These are phyloP conservation scores for Phytophthora uliginosa DNA, from an alignment of 352 stramenopile species.

Conservation along the genomic window DNA sequence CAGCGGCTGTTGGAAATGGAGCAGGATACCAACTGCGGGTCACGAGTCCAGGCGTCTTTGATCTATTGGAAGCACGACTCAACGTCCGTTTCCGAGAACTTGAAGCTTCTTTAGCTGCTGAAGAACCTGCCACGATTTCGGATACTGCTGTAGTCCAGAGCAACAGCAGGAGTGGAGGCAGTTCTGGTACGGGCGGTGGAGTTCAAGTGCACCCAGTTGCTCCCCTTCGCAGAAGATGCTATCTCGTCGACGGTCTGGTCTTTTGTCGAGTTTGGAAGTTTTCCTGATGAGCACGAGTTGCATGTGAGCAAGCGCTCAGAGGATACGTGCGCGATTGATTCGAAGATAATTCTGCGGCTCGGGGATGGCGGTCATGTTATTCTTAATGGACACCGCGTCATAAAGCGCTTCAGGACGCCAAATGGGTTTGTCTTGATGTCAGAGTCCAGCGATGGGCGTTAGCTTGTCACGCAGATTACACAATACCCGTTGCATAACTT, in stretches of 20 bases:
- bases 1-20: not conserved
- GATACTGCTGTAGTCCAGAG: no score
- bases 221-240: not conserved
- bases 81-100: no score
- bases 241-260: not conserved
- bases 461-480: no score
- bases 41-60: not conserved
- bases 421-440: not conserved
- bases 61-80: no score
- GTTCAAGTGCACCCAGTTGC: not conserved
- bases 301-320: not conserved
- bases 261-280: not conserved
- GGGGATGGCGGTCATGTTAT: not conserved
- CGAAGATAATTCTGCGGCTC: not conserved
- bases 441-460: not conserved
- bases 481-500: no score
- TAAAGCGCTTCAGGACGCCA: not conserved
- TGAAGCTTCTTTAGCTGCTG: no score
- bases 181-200: not conserved
- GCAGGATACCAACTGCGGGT: not conserved
- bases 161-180: not conserved
- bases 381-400: not conserved
- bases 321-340: not conserved
- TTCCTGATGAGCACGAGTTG: not conserved
- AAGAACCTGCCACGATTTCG: no score